phyloP scores from a whole-genome alignment of 2,329 filamentous ascomycete genomes.

The Helicocarpus griseus region DNA sequence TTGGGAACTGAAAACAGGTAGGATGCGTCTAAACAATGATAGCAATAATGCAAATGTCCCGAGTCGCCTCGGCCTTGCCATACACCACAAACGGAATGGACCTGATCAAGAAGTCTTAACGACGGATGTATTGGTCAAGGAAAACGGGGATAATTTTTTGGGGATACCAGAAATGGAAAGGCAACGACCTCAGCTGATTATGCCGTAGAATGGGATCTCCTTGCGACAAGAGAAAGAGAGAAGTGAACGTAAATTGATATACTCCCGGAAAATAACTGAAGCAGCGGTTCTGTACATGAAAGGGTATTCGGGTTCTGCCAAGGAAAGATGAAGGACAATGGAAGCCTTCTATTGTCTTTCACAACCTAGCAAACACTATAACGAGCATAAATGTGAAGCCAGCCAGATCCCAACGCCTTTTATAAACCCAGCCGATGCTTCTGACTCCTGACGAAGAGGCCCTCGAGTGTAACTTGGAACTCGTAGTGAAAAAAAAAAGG shows the following conservation, averaged over 20 bases:
- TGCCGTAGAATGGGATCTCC: constrained; percentile 1
- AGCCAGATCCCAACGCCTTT: constrained; percentile 1
- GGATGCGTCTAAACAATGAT: constrained; percentile 5
- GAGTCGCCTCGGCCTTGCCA: constrained; percentile 1
- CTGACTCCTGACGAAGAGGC: background rate
- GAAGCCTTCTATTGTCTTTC: constrained; percentile 4
- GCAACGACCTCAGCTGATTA: constrained; percentile 2
- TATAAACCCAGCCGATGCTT: background rate
- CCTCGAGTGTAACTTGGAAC: background rate
- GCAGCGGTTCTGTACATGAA: constrained; percentile 21
- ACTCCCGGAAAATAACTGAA: constrained; percentile 20
- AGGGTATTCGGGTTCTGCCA: constrained; percentile 13
- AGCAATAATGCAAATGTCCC: constrained; percentile 15
- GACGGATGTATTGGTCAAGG: constrained; percentile 2
- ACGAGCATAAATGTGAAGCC: constrained; percentile 1
- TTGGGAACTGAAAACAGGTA: constrained; percentile 8
- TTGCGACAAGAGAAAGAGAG: background rate
- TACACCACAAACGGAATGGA: background rate
- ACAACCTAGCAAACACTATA: constrained; percentile 5
- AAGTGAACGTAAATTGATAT: constrained; percentile 15
- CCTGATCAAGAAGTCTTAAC: background rate
- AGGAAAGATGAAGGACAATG: constrained; percentile 5
- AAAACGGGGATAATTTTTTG: background rate
- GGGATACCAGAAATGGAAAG: background rate
- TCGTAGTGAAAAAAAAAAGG: background rate